Evolutionary conservation across 1,284 basidiomycete species (phyloP), one percentile per base, ranked within the genome.

Genomic region (Farysia itapuensis): DNA sequence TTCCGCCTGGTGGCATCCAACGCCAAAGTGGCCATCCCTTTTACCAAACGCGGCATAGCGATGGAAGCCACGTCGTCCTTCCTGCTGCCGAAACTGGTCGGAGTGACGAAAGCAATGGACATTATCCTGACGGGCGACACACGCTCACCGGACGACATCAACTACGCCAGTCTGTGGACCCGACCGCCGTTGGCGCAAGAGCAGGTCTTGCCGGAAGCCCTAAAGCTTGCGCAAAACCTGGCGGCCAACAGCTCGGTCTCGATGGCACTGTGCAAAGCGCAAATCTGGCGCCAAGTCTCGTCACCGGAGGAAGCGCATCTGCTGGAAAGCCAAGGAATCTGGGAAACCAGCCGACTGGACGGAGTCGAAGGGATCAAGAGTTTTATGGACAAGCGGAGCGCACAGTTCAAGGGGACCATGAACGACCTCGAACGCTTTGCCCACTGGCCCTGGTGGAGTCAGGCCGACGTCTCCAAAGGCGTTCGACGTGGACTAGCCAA

Each of bases 371-470:
- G 68, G 15, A 59, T 57, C 4, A 39, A 58, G 41, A 58, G 52
- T 39, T 70, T 70, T 35, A 12, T 70, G 25, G 43, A 68, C 19
- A 70, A 70, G 38, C 28, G 67, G 11, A 34, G 42, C n/a, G 36
- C 67, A 1, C 7, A 42, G 15, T 70, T 67, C 23, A 36, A 35
- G 11, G 67, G 64, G 1, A 64, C 26, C 13, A 48, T 69, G 35
- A 18, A 42, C 23, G 44, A 69, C 36, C 33, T 69, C 4, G 64
- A 69, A 11, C 21, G 45, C 5, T 63, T 66, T 23, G 51, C 46
- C 16, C 60, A 64, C 25, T 69, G 67, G 53, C 67, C 67, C 24
- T 69, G 67, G 67, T 69, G 67, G 67, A 47, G 35, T 15, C 60
- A 69, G 36, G 35, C 51, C 2, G 64, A 67, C 32, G 46, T 61